These are phyloP conservation scores for Wickerhamiella azyma DNA, from an alignment of 805 yeast genomes.

Conservation along the genomic window DNA sequence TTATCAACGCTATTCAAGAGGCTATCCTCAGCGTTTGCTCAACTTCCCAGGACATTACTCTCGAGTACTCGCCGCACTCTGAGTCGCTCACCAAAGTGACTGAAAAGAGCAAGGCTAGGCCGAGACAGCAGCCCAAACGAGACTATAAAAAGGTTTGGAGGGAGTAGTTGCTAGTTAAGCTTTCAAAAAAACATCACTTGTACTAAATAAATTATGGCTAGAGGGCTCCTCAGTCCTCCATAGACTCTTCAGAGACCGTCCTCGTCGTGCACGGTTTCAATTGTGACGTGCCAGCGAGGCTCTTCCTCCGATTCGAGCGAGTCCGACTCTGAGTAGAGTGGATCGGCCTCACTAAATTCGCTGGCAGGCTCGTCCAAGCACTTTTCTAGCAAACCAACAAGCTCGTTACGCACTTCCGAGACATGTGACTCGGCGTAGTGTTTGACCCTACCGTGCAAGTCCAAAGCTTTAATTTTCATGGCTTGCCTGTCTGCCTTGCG, in stretches of 20 bases:
- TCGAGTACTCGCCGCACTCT: slow-evolving; percentile 23
- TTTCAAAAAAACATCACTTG: no score
- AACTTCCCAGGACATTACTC: slow-evolving; percentile 4
- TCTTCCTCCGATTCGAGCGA: not conserved
- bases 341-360: no score
- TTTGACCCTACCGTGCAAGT: not conserved
- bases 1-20: slow-evolving; percentile 16
- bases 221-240: no score
- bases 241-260: not conserved
- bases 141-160: not conserved
- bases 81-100: slow-evolving; percentile 15
- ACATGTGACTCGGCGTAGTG: not conserved
- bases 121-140: not conserved
- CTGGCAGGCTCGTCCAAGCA: not conserved
- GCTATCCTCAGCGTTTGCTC: slow-evolving; percentile 5
- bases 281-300: not conserved
- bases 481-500: not conserved
- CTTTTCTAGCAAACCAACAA: not conserved
- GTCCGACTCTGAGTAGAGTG: not conserved
- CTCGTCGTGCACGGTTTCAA: not conserved
- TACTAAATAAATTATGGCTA: not conserved
- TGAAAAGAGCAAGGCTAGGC: slow-evolving; percentile 3
- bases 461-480: not conserved
- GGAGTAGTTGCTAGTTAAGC: not conserved
- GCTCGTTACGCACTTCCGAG: not conserved